Percentiles rank a stretch among this genome's conserved stretches.
Conservation (phyloP, 495 filamentous ascomycete species). For the Penicillium cataractarum region DNA sequence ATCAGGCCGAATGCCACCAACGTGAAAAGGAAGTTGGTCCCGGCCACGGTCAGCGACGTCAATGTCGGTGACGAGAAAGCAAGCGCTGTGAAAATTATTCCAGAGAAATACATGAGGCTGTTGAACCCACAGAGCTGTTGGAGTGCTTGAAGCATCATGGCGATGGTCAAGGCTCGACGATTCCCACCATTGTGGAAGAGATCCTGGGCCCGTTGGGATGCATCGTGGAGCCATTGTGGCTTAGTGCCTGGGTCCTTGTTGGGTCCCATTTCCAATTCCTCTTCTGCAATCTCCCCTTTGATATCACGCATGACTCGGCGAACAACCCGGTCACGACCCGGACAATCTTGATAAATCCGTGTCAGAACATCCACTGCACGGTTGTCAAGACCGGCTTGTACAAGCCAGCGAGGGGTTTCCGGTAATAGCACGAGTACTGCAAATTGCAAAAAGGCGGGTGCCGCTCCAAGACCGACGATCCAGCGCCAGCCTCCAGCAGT, state of each 20-base stretch:
- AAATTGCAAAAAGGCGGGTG: slow-evolving; percentile 74
- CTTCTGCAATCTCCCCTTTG: slow-evolving; percentile 68
- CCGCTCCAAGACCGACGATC: slow-evolving; percentile 84
- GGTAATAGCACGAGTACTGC: slow-evolving; percentile 69
- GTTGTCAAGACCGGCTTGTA: slow-evolving; percentile 62
- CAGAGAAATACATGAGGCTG: slow-evolving; percentile 93
- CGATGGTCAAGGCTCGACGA: slow-evolving; percentile 77
- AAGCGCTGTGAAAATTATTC: slow-evolving; percentile 82
- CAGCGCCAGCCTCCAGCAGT: slow-evolving; percentile 76
- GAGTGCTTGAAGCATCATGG: slow-evolving; percentile 82
- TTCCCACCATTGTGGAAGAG: slow-evolving; percentile 66
- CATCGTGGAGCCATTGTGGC: slow-evolving; percentile 35
- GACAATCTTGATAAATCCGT: slow-evolving; percentile 63
- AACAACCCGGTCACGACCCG: slow-evolving; percentile 48
- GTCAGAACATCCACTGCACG: slow-evolving; percentile 65
- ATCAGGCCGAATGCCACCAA: slow-evolving; percentile 75
- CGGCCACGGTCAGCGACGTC: slow-evolving; percentile 77
- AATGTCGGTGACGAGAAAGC: slow-evolving; percentile 81
- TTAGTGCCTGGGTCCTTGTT: slow-evolving; percentile 21
- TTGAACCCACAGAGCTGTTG: slow-evolving; percentile 95
- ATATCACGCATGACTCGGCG: slow-evolving; percentile 64
- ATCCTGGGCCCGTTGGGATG: slow-evolving; percentile 51
- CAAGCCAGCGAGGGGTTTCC: slow-evolving; percentile 86
- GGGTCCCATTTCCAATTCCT: slow-evolving; percentile 52
- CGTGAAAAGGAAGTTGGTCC: slow-evolving; percentile 84